Percentiles rank a stretch among this genome's conserved stretches.
Conservation (phyloP, 805 yeast genomes). For the Saturnispora diversa region DNA sequence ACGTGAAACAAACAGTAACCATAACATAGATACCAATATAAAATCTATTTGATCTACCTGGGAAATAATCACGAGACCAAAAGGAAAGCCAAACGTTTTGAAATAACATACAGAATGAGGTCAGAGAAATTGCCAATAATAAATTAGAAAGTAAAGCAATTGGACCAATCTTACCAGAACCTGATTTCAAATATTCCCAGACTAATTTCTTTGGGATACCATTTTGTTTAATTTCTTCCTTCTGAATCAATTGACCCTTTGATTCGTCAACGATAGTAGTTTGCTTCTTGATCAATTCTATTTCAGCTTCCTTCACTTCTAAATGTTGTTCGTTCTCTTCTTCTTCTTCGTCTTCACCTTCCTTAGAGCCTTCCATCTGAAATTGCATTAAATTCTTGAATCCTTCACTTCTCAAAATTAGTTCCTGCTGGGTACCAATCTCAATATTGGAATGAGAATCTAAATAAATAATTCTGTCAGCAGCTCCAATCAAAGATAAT, state of each 20-base stretch:
- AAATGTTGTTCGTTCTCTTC: constrained; percentile 25
- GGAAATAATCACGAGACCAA: constrained; percentile 57
- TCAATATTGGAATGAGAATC: constrained; percentile 54
- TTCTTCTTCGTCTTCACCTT: constrained; percentile 4
- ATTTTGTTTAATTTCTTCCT: constrained; percentile 27
- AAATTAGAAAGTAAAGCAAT: constrained; percentile 22
- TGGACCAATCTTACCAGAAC: constrained; percentile 42
- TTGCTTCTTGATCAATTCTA: constrained; percentile 19
- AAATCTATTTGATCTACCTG: constrained; percentile 35
- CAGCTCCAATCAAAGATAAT: constrained; percentile 55
- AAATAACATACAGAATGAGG: constrained; percentile 47
- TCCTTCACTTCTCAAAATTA: constrained; percentile 35
- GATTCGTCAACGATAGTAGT: constrained; percentile 25
- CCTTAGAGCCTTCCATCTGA: constrained; percentile 13
- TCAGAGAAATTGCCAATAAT: constrained; percentile 22
- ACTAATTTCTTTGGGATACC: constrained; percentile 42
- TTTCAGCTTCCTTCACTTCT: constrained; percentile 20
- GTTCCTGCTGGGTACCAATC: constrained; percentile 52
- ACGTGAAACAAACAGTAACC: constrained; percentile 43
- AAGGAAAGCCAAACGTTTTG: constrained; percentile 74
- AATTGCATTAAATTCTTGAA: constrained; percentile 47
- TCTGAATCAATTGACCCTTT: constrained; percentile 27
- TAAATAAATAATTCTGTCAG: constrained; percentile 61
- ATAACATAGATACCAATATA: constrained; percentile 70
- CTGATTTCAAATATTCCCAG: constrained; percentile 41